phyloP scores from a whole-genome alignment of 306 rosid genomes.

The Trifolium dubium region DNA sequence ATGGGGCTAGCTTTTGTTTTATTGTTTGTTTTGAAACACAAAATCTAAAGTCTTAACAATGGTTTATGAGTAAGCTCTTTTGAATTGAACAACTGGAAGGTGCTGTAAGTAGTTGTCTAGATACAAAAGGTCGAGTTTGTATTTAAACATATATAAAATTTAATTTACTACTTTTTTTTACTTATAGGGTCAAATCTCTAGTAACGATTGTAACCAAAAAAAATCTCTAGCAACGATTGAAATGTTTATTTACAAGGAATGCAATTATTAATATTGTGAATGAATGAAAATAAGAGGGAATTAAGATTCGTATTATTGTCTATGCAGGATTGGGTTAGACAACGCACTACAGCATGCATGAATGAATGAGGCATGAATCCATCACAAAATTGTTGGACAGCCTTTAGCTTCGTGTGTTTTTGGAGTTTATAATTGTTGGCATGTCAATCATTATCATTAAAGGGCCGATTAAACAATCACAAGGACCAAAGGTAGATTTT shows the following conservation, averaged over 20 bases:
- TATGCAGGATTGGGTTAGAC: conserved; percentile 31
- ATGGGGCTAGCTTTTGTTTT: neutral
- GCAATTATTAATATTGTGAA: no score
- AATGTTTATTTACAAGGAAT: neutral
- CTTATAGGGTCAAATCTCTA: neutral
- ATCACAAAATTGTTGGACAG: conserved; percentile 34
- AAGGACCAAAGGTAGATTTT: conserved; percentile 15
- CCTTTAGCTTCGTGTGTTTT: conserved; percentile 41
- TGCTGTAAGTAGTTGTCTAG: neutral
- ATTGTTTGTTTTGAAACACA: neutral
- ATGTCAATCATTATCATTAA: conserved; percentile 28
- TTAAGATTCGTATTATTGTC: conserved; percentile 30
- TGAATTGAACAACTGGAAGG: neutral
- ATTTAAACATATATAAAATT: neutral
- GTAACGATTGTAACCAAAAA: neutral
- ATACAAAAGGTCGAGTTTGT: no score
- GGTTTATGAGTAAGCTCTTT: neutral
- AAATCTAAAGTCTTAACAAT: no score
- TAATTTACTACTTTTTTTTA: neutral
- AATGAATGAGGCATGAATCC: neutral
- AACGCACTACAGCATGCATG: conserved; percentile 37
- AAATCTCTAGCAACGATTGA: neutral
- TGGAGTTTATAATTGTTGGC: conserved; percentile 28
- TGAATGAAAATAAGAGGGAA: conserved; percentile 10
- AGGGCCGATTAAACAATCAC: no score